Evolutionary conservation across 345 rosid genomes (phyloP).

Genomic region (Anacardium occidentale): DNA sequence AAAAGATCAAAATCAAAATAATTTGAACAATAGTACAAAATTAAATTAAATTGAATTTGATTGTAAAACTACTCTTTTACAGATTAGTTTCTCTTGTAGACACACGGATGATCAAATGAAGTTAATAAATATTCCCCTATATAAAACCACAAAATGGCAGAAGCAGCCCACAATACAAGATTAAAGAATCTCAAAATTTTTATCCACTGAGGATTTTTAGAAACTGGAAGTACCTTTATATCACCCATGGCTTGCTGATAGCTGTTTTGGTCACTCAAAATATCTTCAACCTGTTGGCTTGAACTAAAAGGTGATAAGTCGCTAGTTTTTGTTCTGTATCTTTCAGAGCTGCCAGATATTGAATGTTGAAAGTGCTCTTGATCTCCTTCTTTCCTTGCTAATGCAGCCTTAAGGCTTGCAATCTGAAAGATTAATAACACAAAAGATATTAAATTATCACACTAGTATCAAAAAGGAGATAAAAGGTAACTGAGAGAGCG

Average conservation of each 20-base stretch:
- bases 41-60: background rate
- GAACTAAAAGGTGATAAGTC: constrained; percentile 43
- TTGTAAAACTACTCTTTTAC: background rate
- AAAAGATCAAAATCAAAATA: background rate
- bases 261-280: constrained; percentile 33
- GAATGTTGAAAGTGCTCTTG: constrained; percentile 42
- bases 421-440: constrained; percentile 41
- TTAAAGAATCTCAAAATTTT: constrained; percentile 2
- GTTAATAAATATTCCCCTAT: background rate
- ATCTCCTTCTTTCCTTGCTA: constrained; percentile 70
- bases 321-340: constrained; percentile 50
- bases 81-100: background rate
- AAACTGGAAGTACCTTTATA: constrained; percentile 54
- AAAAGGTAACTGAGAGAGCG: background rate
- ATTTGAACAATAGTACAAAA: background rate
- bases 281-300: constrained; percentile 38
- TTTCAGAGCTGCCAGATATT: constrained; percentile 50
- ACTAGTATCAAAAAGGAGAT: background rate
- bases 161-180: background rate
- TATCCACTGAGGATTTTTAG: background rate
- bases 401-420: constrained; percentile 77
- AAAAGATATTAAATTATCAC: background rate
- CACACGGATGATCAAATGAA: background rate
- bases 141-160: background rate
- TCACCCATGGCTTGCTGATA: constrained; percentile 61